Base-by-base conservation (phyloP, 176 grass and related monocot genomes). In the Triticum dicoccoides region DNA sequence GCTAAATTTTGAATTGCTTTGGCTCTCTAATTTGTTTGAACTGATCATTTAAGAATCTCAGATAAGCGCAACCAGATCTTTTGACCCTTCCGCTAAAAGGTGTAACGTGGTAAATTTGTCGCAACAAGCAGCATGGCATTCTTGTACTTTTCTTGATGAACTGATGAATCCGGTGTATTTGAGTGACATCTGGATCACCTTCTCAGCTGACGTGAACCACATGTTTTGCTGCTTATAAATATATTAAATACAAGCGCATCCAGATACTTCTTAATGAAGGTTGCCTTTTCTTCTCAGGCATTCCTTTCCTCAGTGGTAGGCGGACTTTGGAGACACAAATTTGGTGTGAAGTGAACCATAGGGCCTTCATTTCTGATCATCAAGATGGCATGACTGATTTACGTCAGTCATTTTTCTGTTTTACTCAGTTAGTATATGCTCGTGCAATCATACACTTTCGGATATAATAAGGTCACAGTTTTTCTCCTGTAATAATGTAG, bases 311-410 rank as follows among this genome's bases (percentile, higher is more conserved):
- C 12, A n/a, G 21, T 41, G 34, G 24, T 30, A 87, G 61, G 72
- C 89, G 74, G 81, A 80, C 25, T 73, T 44, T 62, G 29, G 81
- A 62, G 54, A 62, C 89, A 91, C 76, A 62, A 9, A 38, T 84
- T 84, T 80, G 17, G 72, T 84, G 69, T 91, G 89, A 87, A 80
- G 35, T 84, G 58, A 54, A 62, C 58, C 7, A 7, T 45, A 67
- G 9, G 13, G 14, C 65, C 32, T 66, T 73, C 7, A 4, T 73
- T 76, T 79, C 80, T 20, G 59, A 69, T 80, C 89, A 87, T 91
- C 61, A 87, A 91, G 34, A 91, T 87, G 21, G 76, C 81, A 69
- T 91, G 89, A 76, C 18, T 38, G 8, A 75, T 14, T 45, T 83
- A 59, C n/a, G 14, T 63, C 24, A 67, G 30, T 3, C 18, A 24